Evolutionary conservation across 2,329 filamentous ascomycete species (phyloP).

Genomic region (Penicillium corylophilum): DNA sequence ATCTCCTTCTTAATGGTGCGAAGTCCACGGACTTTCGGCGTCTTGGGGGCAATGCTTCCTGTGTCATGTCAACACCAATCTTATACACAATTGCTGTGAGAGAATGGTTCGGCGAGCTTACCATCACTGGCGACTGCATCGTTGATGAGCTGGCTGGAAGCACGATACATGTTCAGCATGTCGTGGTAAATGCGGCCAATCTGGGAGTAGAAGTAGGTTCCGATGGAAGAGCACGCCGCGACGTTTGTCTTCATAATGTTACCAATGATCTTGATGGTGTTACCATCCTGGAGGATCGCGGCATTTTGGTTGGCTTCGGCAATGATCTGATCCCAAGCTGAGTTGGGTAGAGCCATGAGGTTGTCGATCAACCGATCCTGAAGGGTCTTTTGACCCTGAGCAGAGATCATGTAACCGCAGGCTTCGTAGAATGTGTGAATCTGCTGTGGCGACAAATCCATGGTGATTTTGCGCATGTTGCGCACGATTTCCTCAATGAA

Average conservation of each 20-base stretch:
- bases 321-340: slow-evolving; percentile 95
- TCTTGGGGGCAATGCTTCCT: slow-evolving; percentile 94
- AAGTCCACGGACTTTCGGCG: slow-evolving; percentile 90
- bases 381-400: slow-evolving; percentile 89
- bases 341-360: slow-evolving; percentile 89
- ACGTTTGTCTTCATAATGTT: slow-evolving; percentile 99
- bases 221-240: slow-evolving; percentile 94
- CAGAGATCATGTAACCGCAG: slow-evolving; percentile 98
- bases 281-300: slow-evolving; percentile 80
- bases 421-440: slow-evolving; percentile 99
- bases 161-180: slow-evolving; percentile 98
- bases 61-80: slow-evolving; percentile 16
- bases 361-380: slow-evolving; percentile 90
- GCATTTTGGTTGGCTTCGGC: slow-evolving; percentile 81
- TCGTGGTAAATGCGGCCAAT: slow-evolving; percentile 97
- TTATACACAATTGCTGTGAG: neutral
- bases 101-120: slow-evolving; percentile 39
- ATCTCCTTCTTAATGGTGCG: slow-evolving; percentile 99
- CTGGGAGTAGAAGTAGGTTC: slow-evolving; percentile 96
- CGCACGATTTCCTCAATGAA: slow-evolving; percentile 99
- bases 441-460: slow-evolving; percentile 91
- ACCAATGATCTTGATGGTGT: slow-evolving; percentile 97
- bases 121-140: slow-evolving; percentile 85
- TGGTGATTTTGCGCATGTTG: slow-evolving; percentile 93
- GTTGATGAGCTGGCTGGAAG: slow-evolving; percentile 93